Conservation (phyloP, 1,284 basidiomycete species). For the Uromyces viciae-fabae region DNA sequence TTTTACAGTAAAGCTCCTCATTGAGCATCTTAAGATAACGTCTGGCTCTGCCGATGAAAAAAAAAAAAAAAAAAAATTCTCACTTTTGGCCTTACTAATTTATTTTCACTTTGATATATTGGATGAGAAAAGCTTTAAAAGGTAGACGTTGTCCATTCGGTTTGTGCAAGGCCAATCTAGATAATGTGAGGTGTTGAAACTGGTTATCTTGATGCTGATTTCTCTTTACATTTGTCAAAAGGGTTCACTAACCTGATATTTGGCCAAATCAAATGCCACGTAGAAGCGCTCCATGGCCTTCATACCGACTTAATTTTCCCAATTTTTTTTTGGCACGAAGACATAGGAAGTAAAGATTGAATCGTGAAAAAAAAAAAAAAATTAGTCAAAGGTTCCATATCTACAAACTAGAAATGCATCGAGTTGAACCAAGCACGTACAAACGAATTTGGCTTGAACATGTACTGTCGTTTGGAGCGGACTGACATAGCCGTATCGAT, state of each 20-base stretch:
- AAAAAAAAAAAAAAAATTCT: too few relatives aligned
- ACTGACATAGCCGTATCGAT: slow-evolving; percentile 44
- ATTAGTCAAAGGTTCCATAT: too few relatives aligned
- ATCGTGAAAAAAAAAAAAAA: too few relatives aligned
- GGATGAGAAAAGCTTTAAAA: slow-evolving; percentile 7
- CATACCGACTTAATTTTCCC: slow-evolving; percentile 32
- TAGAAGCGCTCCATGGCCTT: slow-evolving; percentile 46
- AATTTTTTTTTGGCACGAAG: too few relatives aligned
- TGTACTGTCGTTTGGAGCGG: slow-evolving; percentile 25
- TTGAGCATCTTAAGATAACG: too few relatives aligned
- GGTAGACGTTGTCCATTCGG: slow-evolving; percentile 45
- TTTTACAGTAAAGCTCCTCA: too few relatives aligned
- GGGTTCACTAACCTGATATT: slow-evolving; percentile 27
- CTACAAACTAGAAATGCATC: neutral
- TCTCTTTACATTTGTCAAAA: neutral
- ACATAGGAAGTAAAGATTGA: too few relatives aligned
- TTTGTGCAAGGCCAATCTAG: slow-evolving; percentile 42
- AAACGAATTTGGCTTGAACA: slow-evolving; percentile 31
- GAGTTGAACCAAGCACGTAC: slow-evolving; percentile 8
- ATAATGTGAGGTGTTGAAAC: neutral
- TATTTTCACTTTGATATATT: neutral
- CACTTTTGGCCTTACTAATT: too few relatives aligned
- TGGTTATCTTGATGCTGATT: neutral
- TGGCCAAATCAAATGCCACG: slow-evolving; percentile 41
- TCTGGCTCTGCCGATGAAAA: too few relatives aligned